Base-by-base conservation (phyloP, 805 yeast genomes). In the Candida cerambycidarum region DNA sequence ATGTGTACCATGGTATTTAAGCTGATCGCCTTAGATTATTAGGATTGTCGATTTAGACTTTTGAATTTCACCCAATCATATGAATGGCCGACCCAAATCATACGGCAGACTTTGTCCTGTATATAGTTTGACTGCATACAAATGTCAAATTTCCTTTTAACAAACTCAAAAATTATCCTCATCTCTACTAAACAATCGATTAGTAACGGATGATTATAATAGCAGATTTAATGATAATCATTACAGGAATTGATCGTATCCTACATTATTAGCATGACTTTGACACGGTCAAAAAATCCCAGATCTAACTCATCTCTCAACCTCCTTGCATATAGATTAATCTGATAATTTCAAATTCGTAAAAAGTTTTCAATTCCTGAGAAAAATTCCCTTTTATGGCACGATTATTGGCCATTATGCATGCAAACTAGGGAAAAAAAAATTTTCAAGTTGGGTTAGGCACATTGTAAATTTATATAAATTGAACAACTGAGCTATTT, bases 261-360 rank as follows among this genome's bases (percentile, higher is more conserved):
- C n/a, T n/a, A n/a, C n/a, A n/a, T n/a, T n/a, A n/a, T n/a, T n/a
- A n/a, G n/a, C n/a, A n/a, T n/a, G n/a, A n/a, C n/a, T n/a, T n/a
- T n/a, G n/a, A n/a, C n/a, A n/a, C n/a, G n/a, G n/a, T n/a, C n/a
- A n/a, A n/a, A n/a, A 12, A 32, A 32, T 17, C 8, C 7, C 8
- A 32, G 12, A 32, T 18, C 12, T n/a, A 11, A 12, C 38, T 34
- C 23, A 34, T 34, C 38, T 34, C 19, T 23, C 29, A 21, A 23
- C 23, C 38, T 34, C 38, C 38, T 23, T 34, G 38, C 38, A 34
- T 21, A 10, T 34, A 34, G 38, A 34, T 34, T 34, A 34, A 34
- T 34, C 38, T 34, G 38, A 34, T 34, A 34, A 34, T 34, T 34
- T 29, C 18, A 34, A 16, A 7, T 34, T 34, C 38, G 38, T 34